These are phyloP conservation scores for Penicillium sp. DNA, from an alignment of 2,329 filamentous ascomycete species.

Conservation along the genomic window DNA sequence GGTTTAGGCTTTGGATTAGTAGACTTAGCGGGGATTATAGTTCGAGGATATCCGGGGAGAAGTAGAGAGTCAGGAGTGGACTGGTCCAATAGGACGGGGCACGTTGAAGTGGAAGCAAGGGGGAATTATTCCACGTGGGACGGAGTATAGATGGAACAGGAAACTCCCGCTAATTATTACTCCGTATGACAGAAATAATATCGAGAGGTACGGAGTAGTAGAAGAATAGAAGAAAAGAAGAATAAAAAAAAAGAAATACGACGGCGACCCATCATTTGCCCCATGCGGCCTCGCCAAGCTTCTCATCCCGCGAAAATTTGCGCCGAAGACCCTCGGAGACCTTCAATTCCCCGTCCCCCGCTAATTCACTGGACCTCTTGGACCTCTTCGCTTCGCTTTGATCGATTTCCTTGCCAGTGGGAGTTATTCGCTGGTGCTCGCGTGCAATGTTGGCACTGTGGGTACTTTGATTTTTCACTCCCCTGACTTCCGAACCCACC, in stretches of 20 bases:
- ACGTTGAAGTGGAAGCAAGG: no score
- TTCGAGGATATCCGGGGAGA: no score
- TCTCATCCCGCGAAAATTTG: slow-evolving; percentile 23
- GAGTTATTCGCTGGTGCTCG: slow-evolving; percentile 9
- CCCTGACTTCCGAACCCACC: slow-evolving; percentile 19
- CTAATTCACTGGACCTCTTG: slow-evolving; percentile 7
- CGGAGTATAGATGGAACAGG: no score
- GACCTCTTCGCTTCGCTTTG: neutral
- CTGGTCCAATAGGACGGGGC: no score
- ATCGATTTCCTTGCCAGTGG: neutral
- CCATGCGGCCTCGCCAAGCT: slow-evolving; percentile 20
- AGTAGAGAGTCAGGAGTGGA: no score
- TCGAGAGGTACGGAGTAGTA: neutral
- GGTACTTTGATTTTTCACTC: slow-evolving; percentile 24
- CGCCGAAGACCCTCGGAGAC: slow-evolving; percentile 8
- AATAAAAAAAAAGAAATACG: neutral
- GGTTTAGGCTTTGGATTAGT: no score
- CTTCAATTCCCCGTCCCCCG: slow-evolving; percentile 11
- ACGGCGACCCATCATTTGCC: slow-evolving; percentile 6
- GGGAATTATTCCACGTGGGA: no score
- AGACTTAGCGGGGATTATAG: no score
- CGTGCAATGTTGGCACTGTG: slow-evolving; percentile 22
- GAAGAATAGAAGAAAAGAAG: neutral
- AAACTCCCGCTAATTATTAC: no score
- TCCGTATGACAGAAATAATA: no score